These are phyloP conservation scores for Fonsecaea pedrosoi DNA, from an alignment of 2,329 filamentous ascomycete genomes.

Conservation along the genomic window DNA sequence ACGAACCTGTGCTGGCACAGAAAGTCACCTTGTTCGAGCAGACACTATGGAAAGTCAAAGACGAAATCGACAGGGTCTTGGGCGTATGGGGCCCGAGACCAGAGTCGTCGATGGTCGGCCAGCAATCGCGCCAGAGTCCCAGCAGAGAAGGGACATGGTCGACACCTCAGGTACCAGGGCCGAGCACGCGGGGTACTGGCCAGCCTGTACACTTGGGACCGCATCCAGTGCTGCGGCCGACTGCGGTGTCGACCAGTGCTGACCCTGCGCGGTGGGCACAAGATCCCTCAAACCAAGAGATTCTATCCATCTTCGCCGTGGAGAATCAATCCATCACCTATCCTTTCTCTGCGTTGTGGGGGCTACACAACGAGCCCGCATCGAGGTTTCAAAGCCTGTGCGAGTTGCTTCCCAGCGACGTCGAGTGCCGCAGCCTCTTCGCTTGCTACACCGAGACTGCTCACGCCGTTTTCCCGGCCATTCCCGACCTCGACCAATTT, in stretches of 20 bases:
- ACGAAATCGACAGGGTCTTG: neutral
- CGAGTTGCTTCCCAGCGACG: neutral
- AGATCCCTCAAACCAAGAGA: neutral
- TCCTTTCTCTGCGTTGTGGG: slow-evolving; percentile 1
- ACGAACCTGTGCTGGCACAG: neutral
- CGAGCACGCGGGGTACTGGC: slow-evolving; percentile 1
- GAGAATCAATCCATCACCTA: slow-evolving; percentile 1
- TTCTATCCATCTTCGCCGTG: neutral
- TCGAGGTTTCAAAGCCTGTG: slow-evolving; percentile 6
- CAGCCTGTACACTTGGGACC: neutral
- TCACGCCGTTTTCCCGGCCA: slow-evolving; percentile 65
- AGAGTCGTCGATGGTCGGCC: neutral
- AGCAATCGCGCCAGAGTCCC: neutral
- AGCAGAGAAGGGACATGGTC: neutral
- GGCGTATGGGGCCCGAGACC: neutral
- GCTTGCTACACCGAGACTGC: slow-evolving; percentile 60
- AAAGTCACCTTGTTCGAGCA: neutral
- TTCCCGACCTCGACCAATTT: slow-evolving; percentile 62
- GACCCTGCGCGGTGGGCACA: neutral
- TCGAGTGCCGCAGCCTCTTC: slow-evolving; percentile 35
- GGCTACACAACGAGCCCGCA: neutral
- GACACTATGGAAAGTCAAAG: neutral
- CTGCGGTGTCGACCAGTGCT: neutral
- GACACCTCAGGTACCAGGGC: neutral
- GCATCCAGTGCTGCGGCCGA: neutral